Conservation (phyloP, 2,329 filamentous ascomycete genomes). For the Paraphaeosphaeria minitans region DNA sequence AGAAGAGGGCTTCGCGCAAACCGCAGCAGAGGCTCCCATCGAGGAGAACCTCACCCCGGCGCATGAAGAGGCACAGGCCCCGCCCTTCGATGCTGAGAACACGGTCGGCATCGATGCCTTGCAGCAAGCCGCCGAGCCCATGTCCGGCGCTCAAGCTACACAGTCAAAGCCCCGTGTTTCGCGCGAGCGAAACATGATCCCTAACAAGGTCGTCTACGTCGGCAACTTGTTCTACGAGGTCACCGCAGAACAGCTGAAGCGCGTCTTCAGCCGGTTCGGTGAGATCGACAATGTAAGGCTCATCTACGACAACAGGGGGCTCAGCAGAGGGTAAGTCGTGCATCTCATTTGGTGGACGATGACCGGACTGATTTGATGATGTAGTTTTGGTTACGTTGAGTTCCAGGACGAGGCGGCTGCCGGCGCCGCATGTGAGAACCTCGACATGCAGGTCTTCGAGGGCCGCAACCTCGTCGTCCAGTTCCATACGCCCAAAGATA, state of each 20-base stretch:
- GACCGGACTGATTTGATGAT: conserved; percentile 16
- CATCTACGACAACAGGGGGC: conserved; percentile 64
- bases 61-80: conserved; percentile 31
- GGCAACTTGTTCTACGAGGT: conserved; percentile 75
- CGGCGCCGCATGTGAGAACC: conserved; percentile 59
- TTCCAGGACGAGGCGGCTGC: conserved; percentile 62
- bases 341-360: not conserved
- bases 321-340: conserved; percentile 70
- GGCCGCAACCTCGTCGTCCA: conserved; percentile 69
- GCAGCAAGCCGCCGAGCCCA: conserved; percentile 14
- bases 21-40: conserved; percentile 40
- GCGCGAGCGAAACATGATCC: conserved; percentile 17
- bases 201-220: conserved; percentile 61
- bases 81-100: conserved; percentile 31
- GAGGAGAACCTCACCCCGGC: conserved; percentile 40
- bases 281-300: conserved; percentile 59
- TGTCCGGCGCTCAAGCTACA: not conserved
- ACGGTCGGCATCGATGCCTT: conserved; percentile 36
- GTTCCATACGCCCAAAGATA: conserved; percentile 52
- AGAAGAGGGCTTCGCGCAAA: conserved; percentile 42
- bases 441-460: conserved; percentile 65
- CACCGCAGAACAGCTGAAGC: conserved; percentile 63
- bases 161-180: not conserved
- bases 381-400: conserved; percentile 69
- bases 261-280: conserved; percentile 65